These are phyloP conservation scores for Cardiospermum halicacabum DNA, from an alignment of 345 rosid genomes.

Conservation along the genomic window DNA sequence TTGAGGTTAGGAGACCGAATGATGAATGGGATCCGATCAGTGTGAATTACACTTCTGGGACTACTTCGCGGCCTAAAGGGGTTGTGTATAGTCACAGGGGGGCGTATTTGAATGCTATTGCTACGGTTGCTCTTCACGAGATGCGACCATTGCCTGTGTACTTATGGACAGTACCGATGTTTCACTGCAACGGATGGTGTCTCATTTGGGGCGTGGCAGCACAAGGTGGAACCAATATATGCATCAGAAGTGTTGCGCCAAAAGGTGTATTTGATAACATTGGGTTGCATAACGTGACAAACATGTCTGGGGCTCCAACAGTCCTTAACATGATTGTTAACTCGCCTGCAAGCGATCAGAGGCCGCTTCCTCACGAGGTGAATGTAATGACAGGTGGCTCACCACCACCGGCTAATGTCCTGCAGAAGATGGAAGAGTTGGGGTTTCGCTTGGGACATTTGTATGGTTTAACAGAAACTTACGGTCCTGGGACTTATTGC, in stretches of 20 bases:
- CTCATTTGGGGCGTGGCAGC: slow-evolving; percentile 86
- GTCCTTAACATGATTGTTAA: slow-evolving; percentile 78
- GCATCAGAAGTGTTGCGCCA: slow-evolving; percentile 57
- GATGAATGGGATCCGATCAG: slow-evolving; percentile 81
- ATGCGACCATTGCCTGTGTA: slow-evolving; percentile 54
- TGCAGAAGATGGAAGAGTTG: slow-evolving; percentile 55
- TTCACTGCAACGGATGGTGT: slow-evolving; percentile 94
- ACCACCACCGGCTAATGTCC: slow-evolving; percentile 55
- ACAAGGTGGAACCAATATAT: slow-evolving; percentile 76
- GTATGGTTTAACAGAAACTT: slow-evolving; percentile 78
- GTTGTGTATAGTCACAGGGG: slow-evolving; percentile 89
- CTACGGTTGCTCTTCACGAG: slow-evolving; percentile 49
- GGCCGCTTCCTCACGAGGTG: slow-evolving; percentile 47
- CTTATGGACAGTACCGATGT: slow-evolving; percentile 92
- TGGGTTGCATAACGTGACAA: slow-evolving; percentile 52
- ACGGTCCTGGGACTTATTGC: slow-evolving; percentile 69
- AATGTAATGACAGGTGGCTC: slow-evolving; percentile 61
- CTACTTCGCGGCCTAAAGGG: slow-evolving; percentile 82
- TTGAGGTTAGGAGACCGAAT: slow-evolving; percentile 38
- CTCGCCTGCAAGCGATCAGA: slow-evolving; percentile 29
- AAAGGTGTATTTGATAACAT: slow-evolving; percentile 53
- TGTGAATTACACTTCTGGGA: slow-evolving; percentile 82
- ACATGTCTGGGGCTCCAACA: slow-evolving; percentile 86
- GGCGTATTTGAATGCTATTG: slow-evolving; percentile 70
- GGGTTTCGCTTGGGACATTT: slow-evolving; percentile 62